Conservation (phyloP, 495 filamentous ascomycete genomes). For the Penicillium simplicissimum region DNA sequence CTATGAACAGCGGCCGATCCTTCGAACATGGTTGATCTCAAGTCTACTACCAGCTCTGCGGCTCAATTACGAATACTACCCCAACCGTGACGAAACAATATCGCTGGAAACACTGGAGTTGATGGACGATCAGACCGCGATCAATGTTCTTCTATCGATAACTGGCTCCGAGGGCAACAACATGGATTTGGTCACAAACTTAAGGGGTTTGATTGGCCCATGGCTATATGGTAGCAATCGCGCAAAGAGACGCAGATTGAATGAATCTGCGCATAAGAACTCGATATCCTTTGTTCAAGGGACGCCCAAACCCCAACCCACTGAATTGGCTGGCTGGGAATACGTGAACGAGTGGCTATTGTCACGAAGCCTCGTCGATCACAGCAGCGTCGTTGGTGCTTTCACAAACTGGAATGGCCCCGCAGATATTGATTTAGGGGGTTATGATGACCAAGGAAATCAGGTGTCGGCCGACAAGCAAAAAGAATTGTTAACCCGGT, state of each 20-base stretch:
- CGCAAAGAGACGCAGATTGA: slow-evolving; percentile 59
- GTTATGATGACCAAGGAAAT: slow-evolving; percentile 52
- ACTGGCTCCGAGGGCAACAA: slow-evolving; percentile 46
- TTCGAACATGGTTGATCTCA: slow-evolving; percentile 78
- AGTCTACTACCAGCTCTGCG: slow-evolving; percentile 75
- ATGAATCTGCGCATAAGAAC: slow-evolving; percentile 31
- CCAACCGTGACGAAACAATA: slow-evolving; percentile 52
- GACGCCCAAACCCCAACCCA: slow-evolving; percentile 20
- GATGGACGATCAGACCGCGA: slow-evolving; percentile 58
- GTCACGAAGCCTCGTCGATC: slow-evolving; percentile 54
- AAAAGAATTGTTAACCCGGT: slow-evolving; percentile 57
- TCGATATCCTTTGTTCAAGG: slow-evolving; percentile 33
- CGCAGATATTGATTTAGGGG: slow-evolving; percentile 74
- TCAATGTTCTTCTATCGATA: slow-evolving; percentile 69
- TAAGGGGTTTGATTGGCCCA: slow-evolving; percentile 74
- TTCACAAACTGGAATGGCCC: slow-evolving; percentile 81
- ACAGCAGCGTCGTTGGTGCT: slow-evolving; percentile 54
- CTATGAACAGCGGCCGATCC: slow-evolving; percentile 60
- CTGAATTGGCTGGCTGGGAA: slow-evolving; percentile 62
- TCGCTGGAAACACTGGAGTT: slow-evolving; percentile 61
- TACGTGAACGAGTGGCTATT: slow-evolving; percentile 81
- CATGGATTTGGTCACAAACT: slow-evolving; percentile 62
- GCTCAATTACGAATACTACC: slow-evolving; percentile 83
- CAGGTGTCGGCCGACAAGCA: slow-evolving; percentile 55
- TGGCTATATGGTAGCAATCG: slow-evolving; percentile 75